These are phyloP conservation scores for Colletotrichum sp. DNA, from an alignment of 2,329 filamentous ascomycete species.

Conservation along the genomic window DNA sequence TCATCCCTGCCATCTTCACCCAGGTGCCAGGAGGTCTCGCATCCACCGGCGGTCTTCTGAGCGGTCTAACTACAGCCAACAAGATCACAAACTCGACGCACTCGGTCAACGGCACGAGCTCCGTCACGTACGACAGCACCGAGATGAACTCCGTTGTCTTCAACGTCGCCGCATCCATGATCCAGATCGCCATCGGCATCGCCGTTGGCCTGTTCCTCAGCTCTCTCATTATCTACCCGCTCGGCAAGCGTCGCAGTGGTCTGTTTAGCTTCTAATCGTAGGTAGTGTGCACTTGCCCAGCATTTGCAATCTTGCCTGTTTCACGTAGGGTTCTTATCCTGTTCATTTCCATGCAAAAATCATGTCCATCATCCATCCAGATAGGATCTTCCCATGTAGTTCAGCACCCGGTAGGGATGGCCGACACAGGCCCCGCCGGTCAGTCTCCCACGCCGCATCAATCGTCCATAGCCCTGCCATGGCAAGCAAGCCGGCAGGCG, in stretches of 20 bases:
- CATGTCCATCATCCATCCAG: not conserved
- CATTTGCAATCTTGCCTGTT: not conserved
- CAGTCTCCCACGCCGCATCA: not conserved
- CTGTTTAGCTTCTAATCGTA: slow-evolving; percentile 50
- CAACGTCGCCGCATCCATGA: slow-evolving; percentile 54
- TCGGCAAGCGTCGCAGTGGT: slow-evolving; percentile 54
- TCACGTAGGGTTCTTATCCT: not conserved
- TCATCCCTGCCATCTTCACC: slow-evolving; percentile 54
- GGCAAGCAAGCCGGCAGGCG: not conserved
- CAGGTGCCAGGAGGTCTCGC: slow-evolving; percentile 54
- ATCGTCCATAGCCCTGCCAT: not conserved
- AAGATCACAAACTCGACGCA: slow-evolving; percentile 42
- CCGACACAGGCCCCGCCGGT: not conserved
- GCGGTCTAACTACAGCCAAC: slow-evolving; percentile 49
- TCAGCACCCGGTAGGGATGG: not conserved
- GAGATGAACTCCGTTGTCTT: slow-evolving; percentile 43
- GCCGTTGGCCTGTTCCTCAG: slow-evolving; percentile 56
- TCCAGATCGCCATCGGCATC: slow-evolving; percentile 58
- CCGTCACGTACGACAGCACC: slow-evolving; percentile 25
- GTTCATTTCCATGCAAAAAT: not conserved
- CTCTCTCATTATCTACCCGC: slow-evolving; percentile 52
- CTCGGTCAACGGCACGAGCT: slow-evolving; percentile 38
- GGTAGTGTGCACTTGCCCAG: not conserved
- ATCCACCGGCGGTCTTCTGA: slow-evolving; percentile 50
- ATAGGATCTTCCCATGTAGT: not conserved